Percentiles rank a stretch among this genome's conserved stretches.
Conservation (phyloP, 805 yeast genomes). For the Candida peoriensis region DNA sequence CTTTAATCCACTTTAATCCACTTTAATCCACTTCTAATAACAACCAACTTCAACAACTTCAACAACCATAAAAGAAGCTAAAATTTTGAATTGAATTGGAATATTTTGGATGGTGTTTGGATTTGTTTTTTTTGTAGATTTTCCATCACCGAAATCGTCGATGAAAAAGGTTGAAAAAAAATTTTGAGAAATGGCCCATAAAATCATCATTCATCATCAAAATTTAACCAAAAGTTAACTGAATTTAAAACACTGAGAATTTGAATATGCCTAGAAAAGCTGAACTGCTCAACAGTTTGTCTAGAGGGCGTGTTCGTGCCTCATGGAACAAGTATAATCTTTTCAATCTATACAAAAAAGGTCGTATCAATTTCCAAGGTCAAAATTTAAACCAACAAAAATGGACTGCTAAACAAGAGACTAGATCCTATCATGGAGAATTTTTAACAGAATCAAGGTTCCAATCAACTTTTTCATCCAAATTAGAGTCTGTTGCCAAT, state of each 20-base stretch:
- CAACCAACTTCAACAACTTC: too few species aligned
- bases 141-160: too few species aligned
- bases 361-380: slow-evolving; percentile 45
- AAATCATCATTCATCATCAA: too few species aligned
- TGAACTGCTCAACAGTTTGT: slow-evolving; percentile 47
- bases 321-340: slow-evolving; percentile 90
- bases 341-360: slow-evolving; percentile 80
- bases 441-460: slow-evolving; percentile 80
- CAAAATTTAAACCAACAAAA: slow-evolving; percentile 86
- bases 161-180: too few species aligned
- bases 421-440: slow-evolving; percentile 95
- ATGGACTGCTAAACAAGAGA: slow-evolving; percentile 86
- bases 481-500: slow-evolving; percentile 82
- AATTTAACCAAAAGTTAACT: too few species aligned
- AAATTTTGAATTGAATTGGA: too few species aligned
- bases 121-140: too few species aligned
- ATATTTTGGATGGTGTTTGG: too few species aligned
- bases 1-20: not conserved
- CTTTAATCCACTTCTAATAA: not conserved
- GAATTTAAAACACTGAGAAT: too few species aligned
- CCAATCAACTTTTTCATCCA: slow-evolving; percentile 62
- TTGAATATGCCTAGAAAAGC: slow-evolving; percentile 65
- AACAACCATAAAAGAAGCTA: too few species aligned
- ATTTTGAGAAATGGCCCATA: too few species aligned
- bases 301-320: slow-evolving; percentile 74